Evolutionary conservation across 371 early-diverging fungal species (phyloP).

Genomic region (Mucor ambiguus): DNA sequence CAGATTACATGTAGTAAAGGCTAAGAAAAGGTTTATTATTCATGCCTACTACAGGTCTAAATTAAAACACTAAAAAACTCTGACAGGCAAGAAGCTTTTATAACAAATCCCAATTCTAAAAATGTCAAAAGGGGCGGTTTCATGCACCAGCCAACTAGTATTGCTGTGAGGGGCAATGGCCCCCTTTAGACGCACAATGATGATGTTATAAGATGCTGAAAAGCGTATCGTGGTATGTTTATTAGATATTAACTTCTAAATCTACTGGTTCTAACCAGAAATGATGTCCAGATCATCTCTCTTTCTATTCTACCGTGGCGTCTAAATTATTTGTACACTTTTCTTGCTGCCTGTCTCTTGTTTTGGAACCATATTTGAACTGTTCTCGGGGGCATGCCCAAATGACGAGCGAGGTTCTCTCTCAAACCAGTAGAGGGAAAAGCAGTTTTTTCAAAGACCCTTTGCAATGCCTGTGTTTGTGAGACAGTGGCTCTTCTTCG

Average conservation of each 20-base stretch:
- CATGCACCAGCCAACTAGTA: background rate
- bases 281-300: background rate
- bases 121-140: background rate
- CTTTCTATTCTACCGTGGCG: background rate
- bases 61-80: background rate
- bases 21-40: too few species aligned
- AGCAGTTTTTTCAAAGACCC: conserved; percentile 24
- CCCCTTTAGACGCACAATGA: background rate
- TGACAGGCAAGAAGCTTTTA: background rate
- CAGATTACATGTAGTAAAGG: too few species aligned
- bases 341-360: conserved; percentile 77
- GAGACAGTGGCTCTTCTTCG: conserved; percentile 34
- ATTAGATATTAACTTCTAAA: background rate
- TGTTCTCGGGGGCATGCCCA: conserved; percentile 74
- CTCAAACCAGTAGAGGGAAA: conserved; percentile 30
- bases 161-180: background rate
- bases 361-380: conserved; percentile 94
- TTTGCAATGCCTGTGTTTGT: conserved; percentile 26
- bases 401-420: conserved; percentile 58
- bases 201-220: background rate
- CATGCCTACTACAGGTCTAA: background rate
- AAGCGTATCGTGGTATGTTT: background rate
- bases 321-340: conserved; percentile 16
- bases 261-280: background rate
- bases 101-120: background rate